Percentiles rank a stretch among this genome's conserved stretches.
phyloP scores from a whole-genome alignment of 257 asterid genomes.

The Solanum chiquidenum region DNA sequence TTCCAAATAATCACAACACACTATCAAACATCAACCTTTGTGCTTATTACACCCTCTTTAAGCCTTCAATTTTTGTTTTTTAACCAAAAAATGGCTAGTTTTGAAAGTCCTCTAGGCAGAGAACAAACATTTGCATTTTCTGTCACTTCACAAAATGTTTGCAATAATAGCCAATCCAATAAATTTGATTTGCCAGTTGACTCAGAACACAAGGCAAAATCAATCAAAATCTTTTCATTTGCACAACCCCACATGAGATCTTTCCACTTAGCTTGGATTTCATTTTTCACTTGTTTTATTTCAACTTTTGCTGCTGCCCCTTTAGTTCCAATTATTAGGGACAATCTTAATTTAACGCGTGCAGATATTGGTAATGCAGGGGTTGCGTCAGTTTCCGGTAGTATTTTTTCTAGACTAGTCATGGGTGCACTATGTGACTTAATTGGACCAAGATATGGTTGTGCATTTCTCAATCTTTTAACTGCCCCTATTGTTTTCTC shows the following conservation, averaged over 20 bases:
- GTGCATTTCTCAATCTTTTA: constrained; percentile 43
- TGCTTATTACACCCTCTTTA: neutral
- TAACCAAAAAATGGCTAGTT: neutral
- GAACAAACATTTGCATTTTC: constrained; percentile 8
- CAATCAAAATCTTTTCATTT: constrained; percentile 14
- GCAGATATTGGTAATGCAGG: constrained; percentile 61
- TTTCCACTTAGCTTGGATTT: constrained; percentile 60
- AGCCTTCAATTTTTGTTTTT: neutral
- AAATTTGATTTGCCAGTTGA: constrained; percentile 25
- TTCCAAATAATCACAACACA: neutral
- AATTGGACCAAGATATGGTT: constrained; percentile 45
- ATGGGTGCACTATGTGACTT: constrained; percentile 64
- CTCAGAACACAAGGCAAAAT: constrained; percentile 24
- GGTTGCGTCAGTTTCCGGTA: constrained; percentile 51
- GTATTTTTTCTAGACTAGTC: constrained; percentile 47
- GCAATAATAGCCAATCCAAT: neutral
- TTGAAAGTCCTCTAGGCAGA: constrained; percentile 10
- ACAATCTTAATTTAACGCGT: constrained; percentile 34
- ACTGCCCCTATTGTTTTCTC: constrained; percentile 47
- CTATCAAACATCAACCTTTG: neutral
- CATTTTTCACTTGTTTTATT: constrained; percentile 56
- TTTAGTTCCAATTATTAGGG: constrained; percentile 55
- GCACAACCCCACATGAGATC: constrained; percentile 50
- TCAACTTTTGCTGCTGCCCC: constrained; percentile 70
- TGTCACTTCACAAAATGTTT: neutral